phyloP scores from a whole-genome alignment of 331 rosid species.

The Arachis monticola region DNA sequence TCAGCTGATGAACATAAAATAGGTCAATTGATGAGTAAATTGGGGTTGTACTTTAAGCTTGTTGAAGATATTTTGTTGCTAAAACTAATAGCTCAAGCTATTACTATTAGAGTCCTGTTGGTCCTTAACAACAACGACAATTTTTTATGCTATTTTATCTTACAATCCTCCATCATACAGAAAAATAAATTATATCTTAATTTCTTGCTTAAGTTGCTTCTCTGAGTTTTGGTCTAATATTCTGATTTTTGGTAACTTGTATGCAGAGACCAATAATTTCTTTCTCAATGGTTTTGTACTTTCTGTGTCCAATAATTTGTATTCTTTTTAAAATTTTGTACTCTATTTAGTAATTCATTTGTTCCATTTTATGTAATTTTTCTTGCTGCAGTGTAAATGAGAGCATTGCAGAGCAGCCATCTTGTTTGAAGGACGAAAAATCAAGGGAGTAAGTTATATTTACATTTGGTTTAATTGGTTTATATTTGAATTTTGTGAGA shows the following conservation, averaged over 20 bases:
- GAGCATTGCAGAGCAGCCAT: slow-evolving; percentile 90
- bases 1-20: slow-evolving; percentile 61
- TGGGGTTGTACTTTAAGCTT: slow-evolving; percentile 22
- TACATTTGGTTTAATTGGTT: slow-evolving; percentile 12
- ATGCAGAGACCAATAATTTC: slow-evolving; percentile 63
- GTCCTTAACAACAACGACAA: slow-evolving; percentile 4
- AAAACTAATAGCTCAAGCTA: slow-evolving; percentile 11
- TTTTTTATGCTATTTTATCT: slow-evolving; percentile 15
- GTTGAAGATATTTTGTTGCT: slow-evolving; percentile 17
- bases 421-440: slow-evolving; percentile 73
- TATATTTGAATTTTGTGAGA: slow-evolving; percentile 13
- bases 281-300: background rate
- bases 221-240: slow-evolving; percentile 37
- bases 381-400: slow-evolving; percentile 80
- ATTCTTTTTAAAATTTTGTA: slow-evolving; percentile 4
- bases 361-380: slow-evolving; percentile 29
- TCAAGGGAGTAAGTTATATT: slow-evolving; percentile 84
- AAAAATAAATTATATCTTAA: slow-evolving; percentile 5
- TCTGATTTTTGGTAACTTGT: slow-evolving; percentile 35
- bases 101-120: slow-evolving; percentile 16
- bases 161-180: slow-evolving; percentile 19
- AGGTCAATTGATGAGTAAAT: slow-evolving; percentile 29
- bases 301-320: slow-evolving; percentile 7
- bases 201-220: slow-evolving; percentile 1
- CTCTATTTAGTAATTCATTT: background rate